A percentile compares a stretch with the other conserved stretches of the same genome.
Evolutionary conservation across 106 monocot genomes (phyloP).

Genomic region (Phalaenopsis aphrodite): DNA sequence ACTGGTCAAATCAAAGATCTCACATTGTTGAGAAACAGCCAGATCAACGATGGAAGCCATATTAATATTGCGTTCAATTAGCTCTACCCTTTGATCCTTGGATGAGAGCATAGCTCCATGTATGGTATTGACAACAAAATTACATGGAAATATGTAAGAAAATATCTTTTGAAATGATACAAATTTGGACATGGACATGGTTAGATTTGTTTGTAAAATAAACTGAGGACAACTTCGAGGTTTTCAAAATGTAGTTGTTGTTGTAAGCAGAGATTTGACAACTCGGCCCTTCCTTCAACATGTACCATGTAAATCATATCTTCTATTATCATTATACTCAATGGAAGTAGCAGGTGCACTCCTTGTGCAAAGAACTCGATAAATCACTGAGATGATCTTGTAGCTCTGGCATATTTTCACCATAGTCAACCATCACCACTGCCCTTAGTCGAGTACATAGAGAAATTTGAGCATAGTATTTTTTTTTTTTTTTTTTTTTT

Average conservation of each 20-base stretch:
- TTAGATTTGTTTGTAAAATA: slow-evolving; percentile 37
- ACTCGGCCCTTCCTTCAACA: slow-evolving; percentile 47
- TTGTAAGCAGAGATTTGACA: slow-evolving; percentile 23
- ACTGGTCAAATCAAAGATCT: slow-evolving; percentile 42
- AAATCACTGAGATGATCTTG: slow-evolving; percentile 39
- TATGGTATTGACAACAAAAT: slow-evolving; percentile 13
- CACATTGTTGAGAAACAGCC: slow-evolving; percentile 14
- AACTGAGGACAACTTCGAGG: slow-evolving; percentile 73
- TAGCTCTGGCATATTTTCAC: slow-evolving; percentile 64
- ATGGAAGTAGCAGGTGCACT: slow-evolving; percentile 27
- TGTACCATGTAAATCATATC: slow-evolving; percentile 87
- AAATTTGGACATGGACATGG: slow-evolving; percentile 31
- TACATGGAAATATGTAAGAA: slow-evolving; percentile 42
- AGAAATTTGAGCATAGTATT: neutral
- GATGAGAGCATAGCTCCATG: slow-evolving; percentile 10
- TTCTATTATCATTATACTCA: slow-evolving; percentile 74
- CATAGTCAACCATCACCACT: slow-evolving; percentile 72
- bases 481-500: no score
- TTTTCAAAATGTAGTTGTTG: slow-evolving; percentile 44
- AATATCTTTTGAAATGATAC: slow-evolving; percentile 56
- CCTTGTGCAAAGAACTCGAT: slow-evolving; percentile 34
- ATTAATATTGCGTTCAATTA: slow-evolving; percentile 15
- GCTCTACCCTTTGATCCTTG: slow-evolving; percentile 4
- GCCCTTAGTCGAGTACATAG: slow-evolving; percentile 46
- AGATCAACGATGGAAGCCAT: slow-evolving; percentile 2